A percentile compares a stretch with the other conserved stretches of the same genome.
These are phyloP conservation scores for Kondoa malvinella DNA, from an alignment of 768 basidiomycete species.

Conservation along the genomic window DNA sequence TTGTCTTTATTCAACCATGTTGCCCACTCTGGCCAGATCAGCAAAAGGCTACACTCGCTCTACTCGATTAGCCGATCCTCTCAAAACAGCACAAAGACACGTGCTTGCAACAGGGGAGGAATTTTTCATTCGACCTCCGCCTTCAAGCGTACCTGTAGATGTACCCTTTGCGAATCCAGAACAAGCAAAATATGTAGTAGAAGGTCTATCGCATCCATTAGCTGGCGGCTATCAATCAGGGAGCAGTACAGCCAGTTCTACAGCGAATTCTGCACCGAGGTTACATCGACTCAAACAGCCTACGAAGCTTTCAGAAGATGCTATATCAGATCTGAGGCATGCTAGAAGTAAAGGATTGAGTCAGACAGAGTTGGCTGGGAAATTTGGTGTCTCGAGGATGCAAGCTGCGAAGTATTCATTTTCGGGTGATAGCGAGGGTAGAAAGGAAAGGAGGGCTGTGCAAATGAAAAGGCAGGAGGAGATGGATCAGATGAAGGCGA, in stretches of 20 bases:
- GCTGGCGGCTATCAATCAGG: neutral
- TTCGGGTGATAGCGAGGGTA: neutral
- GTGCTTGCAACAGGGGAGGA: neutral
- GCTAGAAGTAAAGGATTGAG: neutral
- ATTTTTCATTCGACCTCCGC: neutral
- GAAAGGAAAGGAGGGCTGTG: neutral
- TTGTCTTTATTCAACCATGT: too few species aligned
- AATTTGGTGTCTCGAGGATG: neutral
- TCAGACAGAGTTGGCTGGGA: neutral
- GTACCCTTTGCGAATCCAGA: neutral
- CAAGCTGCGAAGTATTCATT: neutral
- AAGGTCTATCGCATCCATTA: neutral
- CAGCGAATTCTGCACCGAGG: neutral
- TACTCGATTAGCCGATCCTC: neutral
- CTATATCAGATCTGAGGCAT: neutral
- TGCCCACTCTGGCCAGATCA: too few species aligned
- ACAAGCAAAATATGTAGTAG: neutral
- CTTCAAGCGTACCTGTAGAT: neutral
- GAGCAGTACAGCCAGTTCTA: neutral
- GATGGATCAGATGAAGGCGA: neutral
- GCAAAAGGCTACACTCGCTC: neutral
- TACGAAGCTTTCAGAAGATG: neutral
- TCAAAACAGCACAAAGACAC: neutral
- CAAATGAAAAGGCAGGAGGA: neutral
- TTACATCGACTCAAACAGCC: neutral